These are phyloP conservation scores for Ligustrum vulgare DNA, from an alignment of 257 asterid genomes.

Conservation along the genomic window DNA sequence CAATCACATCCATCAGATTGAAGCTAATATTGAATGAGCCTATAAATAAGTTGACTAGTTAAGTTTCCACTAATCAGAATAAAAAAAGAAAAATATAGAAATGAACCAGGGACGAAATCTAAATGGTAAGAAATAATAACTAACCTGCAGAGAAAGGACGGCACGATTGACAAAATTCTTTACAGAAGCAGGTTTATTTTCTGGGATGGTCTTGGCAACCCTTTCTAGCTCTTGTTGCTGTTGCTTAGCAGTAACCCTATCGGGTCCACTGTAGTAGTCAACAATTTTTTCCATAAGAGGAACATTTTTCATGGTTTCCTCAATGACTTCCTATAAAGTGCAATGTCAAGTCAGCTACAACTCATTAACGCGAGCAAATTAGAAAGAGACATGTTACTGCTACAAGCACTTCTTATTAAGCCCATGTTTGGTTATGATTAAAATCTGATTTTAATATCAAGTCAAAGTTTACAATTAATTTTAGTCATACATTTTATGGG, in stretches of 20 bases:
- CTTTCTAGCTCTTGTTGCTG: slow-evolving; percentile 76
- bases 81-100: not conserved
- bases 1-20: slow-evolving; percentile 7
- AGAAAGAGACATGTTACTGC: slow-evolving; percentile 8
- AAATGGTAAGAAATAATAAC: slow-evolving; percentile 11
- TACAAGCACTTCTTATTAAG: not conserved
- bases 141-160: slow-evolving; percentile 83
- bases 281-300: slow-evolving; percentile 74
- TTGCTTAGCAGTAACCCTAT: slow-evolving; percentile 81
- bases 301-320: slow-evolving; percentile 72
- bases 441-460: too few species aligned
- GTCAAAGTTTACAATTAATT: too few species aligned
- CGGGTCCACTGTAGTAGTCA: slow-evolving; percentile 81
- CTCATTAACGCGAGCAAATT: slow-evolving; percentile 8
- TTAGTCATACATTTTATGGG: too few species aligned
- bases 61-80: not conserved
- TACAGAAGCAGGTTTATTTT: slow-evolving; percentile 67
- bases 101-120: not conserved
- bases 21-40: not conserved
- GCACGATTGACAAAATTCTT: slow-evolving; percentile 75
- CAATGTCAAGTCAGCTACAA: slow-evolving; percentile 19
- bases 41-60: not conserved
- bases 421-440: too few species aligned
- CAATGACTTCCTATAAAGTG: slow-evolving; percentile 52
- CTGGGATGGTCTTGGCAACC: slow-evolving; percentile 81